phyloP scores from a whole-genome alignment of 805 yeast species.

The Kazachstania bromeliacearum region DNA sequence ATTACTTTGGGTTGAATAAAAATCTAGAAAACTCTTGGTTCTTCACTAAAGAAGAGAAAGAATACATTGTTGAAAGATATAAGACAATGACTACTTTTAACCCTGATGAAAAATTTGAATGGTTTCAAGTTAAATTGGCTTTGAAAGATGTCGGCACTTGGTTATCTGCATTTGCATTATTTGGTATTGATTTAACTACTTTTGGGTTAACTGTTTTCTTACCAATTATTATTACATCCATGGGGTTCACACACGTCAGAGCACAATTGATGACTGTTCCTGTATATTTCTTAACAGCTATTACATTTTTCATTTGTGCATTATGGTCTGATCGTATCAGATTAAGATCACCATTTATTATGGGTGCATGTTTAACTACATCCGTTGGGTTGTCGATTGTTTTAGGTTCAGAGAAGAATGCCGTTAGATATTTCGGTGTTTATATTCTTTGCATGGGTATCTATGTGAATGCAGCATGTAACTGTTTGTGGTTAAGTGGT shows the following conservation, averaged over 20 bases:
- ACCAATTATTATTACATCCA: conserved; percentile 29
- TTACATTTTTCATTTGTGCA: conserved; percentile 53
- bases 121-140: conserved; percentile 30
- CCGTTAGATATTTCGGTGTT: conserved; percentile 33
- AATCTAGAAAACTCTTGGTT: conserved; percentile 32
- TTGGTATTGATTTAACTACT: conserved; percentile 33
- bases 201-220: conserved; percentile 36
- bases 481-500: conserved; percentile 34
- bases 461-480: conserved; percentile 32
- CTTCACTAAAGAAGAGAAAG: conserved; percentile 34
- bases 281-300: conserved; percentile 77
- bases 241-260: conserved; percentile 49
- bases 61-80: conserved; percentile 30
- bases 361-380: conserved; percentile 28
- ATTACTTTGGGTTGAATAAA: conserved; percentile 34
- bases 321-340: conserved; percentile 47
- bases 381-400: conserved; percentile 29
- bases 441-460: conserved; percentile 33
- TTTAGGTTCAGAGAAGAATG: conserved; percentile 26
- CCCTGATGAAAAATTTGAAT: conserved; percentile 31
- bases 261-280: conserved; percentile 79
- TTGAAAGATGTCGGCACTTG: conserved; percentile 26
- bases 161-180: conserved; percentile 29
- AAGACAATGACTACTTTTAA: conserved; percentile 28
- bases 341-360: conserved; percentile 35